Conservation (phyloP, 2,329 filamentous ascomycete genomes). For the Fusarium kyushuense region DNA sequence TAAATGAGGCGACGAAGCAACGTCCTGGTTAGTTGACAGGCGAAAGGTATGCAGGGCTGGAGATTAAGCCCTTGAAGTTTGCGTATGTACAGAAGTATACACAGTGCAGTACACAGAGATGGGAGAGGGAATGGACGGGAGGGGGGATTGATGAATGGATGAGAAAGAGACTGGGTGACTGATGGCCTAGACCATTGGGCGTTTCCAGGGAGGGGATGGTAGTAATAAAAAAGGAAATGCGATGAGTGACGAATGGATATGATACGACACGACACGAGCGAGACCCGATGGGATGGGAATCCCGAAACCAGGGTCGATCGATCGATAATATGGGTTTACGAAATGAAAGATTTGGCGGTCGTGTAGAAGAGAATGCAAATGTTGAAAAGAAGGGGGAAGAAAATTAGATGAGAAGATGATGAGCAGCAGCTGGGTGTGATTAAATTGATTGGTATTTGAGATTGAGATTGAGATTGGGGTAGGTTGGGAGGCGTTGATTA, state of each 20-base stretch:
- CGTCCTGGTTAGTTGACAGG: constrained; percentile 13
- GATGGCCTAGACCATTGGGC: constrained; percentile 15
- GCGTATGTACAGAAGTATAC: not conserved
- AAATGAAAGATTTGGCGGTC: constrained; percentile 1
- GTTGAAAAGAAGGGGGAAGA: constrained; percentile 7
- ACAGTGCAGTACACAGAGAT: constrained; percentile 15
- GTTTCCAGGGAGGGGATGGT: constrained; percentile 45
- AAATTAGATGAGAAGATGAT: constrained; percentile 9
- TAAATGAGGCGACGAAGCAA: constrained; percentile 13
- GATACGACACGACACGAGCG: constrained; percentile 13
- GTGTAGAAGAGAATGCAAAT: constrained; percentile 6
- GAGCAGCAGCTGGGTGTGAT: constrained; percentile 32
- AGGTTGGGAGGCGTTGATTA: constrained; percentile 44
- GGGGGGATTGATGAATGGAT: constrained; percentile 29
- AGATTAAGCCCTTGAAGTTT: constrained; percentile 20
- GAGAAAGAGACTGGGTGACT: constrained; percentile 48
- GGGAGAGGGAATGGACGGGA: constrained; percentile 29
- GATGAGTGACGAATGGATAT: constrained; percentile 10
- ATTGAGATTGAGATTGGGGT: constrained; percentile 21
- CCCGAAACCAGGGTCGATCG: constrained; percentile 37
- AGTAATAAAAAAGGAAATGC: constrained; percentile 46
- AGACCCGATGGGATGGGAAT: constrained; percentile 23
- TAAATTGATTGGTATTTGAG: constrained; percentile 6
- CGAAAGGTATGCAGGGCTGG: constrained; percentile 13
- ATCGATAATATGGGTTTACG: constrained; percentile 23